A percentile compares a stretch with the other conserved stretches of the same genome.
Evolutionary conservation across 2,329 filamentous ascomycete species (phyloP).

Genomic region (Verticillium nubilum): DNA sequence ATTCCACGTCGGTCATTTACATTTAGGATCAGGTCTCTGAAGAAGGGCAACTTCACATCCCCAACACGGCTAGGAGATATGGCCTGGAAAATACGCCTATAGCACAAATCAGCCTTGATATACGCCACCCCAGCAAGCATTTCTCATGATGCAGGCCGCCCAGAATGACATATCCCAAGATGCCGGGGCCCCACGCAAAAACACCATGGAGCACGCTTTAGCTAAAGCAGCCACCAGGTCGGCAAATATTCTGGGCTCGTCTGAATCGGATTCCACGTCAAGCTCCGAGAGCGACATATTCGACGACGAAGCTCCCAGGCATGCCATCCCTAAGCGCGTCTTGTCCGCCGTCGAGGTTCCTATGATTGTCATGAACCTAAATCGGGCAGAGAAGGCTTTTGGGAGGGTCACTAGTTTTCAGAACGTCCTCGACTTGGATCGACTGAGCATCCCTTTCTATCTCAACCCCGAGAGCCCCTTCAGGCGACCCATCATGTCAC

Average conservation of each 20-base stretch:
- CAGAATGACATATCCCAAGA: not conserved
- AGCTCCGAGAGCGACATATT: not conserved
- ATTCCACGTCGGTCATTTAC: not conserved
- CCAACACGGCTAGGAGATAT: not conserved
- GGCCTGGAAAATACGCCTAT: not conserved
- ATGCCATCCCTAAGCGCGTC: constrained; percentile 25
- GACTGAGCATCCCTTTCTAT: constrained; percentile 60
- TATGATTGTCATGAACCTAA: constrained; percentile 36
- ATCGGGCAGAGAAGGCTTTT: constrained; percentile 35
- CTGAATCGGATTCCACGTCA: not conserved
- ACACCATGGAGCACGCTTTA: not conserved
- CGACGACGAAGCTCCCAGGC: constrained; percentile 15
- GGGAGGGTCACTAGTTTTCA: constrained; percentile 30
- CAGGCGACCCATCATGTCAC: constrained; percentile 72
- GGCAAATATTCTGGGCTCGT: not conserved
- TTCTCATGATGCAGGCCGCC: too few relatives aligned
- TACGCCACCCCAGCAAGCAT: not conserved
- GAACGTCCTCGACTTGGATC: constrained; percentile 40
- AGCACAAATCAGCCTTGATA: not conserved
- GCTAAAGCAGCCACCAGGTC: not conserved
- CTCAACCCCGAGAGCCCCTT: constrained; percentile 76
- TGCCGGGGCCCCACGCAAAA: not conserved
- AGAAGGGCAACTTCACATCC: too few relatives aligned
- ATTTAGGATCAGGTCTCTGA: too few relatives aligned
- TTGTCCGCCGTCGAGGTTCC: constrained; percentile 37